A percentile compares a stretch with the other conserved stretches of the same genome.
These are phyloP conservation scores for Colletotrichum sp. DNA, from an alignment of 2,329 filamentous ascomycete species.

Conservation along the genomic window DNA sequence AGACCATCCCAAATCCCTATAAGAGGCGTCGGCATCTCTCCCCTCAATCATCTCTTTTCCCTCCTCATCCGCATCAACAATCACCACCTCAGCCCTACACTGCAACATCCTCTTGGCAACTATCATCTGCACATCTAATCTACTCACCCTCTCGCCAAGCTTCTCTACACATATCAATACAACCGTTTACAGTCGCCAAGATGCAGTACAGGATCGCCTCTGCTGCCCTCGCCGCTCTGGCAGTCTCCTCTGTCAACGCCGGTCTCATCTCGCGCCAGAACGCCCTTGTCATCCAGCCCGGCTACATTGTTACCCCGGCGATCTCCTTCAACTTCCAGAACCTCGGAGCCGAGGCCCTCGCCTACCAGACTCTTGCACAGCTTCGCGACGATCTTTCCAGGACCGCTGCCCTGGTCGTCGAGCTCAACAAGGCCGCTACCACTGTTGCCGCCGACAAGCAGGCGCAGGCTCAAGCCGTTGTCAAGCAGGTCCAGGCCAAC, in stretches of 20 bases:
- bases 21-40: not conserved
- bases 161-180: not conserved
- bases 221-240: constrained; percentile 15
- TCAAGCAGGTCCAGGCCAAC: not conserved
- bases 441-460: not conserved
- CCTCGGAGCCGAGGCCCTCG: not conserved
- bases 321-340: not conserved
- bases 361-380: not conserved
- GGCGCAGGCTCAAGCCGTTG: not conserved
- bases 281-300: not conserved
- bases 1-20: not conserved
- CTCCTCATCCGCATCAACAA: not conserved
- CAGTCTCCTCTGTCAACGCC: constrained; percentile 3
- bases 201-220: constrained; percentile 22
- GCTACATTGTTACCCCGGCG: not conserved
- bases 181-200: not conserved
- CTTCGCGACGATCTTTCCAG: not conserved
- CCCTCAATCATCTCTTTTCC: not conserved
- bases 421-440: not conserved
- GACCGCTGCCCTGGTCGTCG: not conserved
- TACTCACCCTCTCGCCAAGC: not conserved
- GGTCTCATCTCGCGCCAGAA: not conserved
- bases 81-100: not conserved
- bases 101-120: not conserved
- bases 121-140: not conserved